Base-by-base conservation (phyloP, 495 filamentous ascomycete species). In the Aspergillus nidulans region DNA sequence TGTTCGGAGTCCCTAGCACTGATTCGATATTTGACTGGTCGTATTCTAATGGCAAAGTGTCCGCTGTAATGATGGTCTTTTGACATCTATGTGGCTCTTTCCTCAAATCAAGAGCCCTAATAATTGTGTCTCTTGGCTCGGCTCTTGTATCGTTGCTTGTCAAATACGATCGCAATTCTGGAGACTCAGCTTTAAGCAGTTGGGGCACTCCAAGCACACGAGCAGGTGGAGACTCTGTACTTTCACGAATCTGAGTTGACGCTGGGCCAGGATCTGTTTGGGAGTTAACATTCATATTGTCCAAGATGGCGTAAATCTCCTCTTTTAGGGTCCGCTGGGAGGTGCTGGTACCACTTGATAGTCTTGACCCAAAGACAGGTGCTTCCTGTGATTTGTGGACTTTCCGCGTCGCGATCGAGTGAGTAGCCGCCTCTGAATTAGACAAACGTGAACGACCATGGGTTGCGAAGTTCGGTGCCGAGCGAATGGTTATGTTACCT, bases 271-370 rank as follows among this genome's bases (percentile, higher is more conserved):
- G 9, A 32, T 39, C 23, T 19, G 32, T 41, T 6, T 39, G 20
- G 30, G 52, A 23, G 21, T 32, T n/a, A 45, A 19, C 1, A 21
- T 28, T 38, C 44, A 54, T 39, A 25, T 49, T 56, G 26, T 44
- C 46, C 10, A 56, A 30, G 18, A 56, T 49, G 7, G 53, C 53
- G 26, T 40, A 56, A 32, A 57, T 57, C 26, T 57, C 41, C 20
- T 57, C 38, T 25, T 49, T 49, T 5, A 47, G n/a, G n/a, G 18
- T 32, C 12, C 28, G 52, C 25, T 47, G 34, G 36, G 30, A 36
- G n/a, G 32, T 28, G 25, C 24, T 43, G 19, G 38, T 44, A 18
- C 25, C 18, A 6, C 23, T 48, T 43, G 46, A 43, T 32, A 43
- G 34, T 12, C 38, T 40, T 8, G 48, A 30, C 12, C 15, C 18